Evolutionary conservation across 1,284 basidiomycete genomes (phyloP), one percentile per base, ranked within the genome.

Genomic region (Phellinidium pouzarii): DNA sequence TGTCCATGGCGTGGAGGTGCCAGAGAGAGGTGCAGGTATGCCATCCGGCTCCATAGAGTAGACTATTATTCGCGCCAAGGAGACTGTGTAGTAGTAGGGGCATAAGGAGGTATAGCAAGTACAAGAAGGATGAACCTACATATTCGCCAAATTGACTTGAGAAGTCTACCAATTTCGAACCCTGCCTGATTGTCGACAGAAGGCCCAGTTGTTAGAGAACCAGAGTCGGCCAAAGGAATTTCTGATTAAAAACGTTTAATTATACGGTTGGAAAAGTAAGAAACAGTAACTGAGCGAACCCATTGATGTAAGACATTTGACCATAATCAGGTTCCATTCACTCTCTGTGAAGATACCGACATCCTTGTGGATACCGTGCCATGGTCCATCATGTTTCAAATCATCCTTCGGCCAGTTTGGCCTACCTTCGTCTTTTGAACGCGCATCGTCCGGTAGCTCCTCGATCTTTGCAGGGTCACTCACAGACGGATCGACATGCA

Each of bases 321-420:
- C 87, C 91, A 96, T 95, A 63, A 97, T 74, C 56, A 87, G 78
- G 60, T 84, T 79, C 79, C 90, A 96, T 64, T 96, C 87, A 59
- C 86, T 77, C 57, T 93, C 86, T 41, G 85, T 85, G 65, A 94
- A 94, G 54, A 97, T 87, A 23, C 89, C 89, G 40, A 92, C 81
- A 61, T 91, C 88, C 64, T 85, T 87, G 66, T 79, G 83, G 22
- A 92, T 68, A 8, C 89, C 88, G 20, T 67, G 66, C 87, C 88
- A 91, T 11, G 59, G 63, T 50, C 66, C 65, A 29, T 67, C 66
- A 38, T 69, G 63, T 41, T 71, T 65, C 26, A 74, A 56, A 58
- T 77, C 73, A 42, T 73, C 70, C 43, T 71, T 66, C 31, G 69
- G 65, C 78, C 80, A 87, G 27, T 74, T 67, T 19, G 81, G 82